Evolutionary conservation across 2,329 filamentous ascomycete species (phyloP), one percentile per base, ranked within the genome.

Genomic region (Ustulina deusta): DNA sequence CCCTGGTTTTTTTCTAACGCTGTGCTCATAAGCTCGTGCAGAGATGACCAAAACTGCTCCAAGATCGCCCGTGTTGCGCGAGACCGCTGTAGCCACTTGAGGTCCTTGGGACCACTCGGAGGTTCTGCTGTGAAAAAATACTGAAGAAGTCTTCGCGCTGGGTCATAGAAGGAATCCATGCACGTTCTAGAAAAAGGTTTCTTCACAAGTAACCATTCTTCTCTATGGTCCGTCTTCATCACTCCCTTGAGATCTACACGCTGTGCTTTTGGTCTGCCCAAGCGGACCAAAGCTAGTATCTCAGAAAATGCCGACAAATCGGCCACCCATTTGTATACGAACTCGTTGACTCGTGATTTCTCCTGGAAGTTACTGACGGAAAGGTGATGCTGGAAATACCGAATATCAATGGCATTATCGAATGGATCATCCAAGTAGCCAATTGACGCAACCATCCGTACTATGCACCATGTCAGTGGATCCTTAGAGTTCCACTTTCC

Each of bases 321-420:
- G 6, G 2, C 15, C 15, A 40, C 6, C 32, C n/a, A 36, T 29
- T 9, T 17, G 11, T n/a, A n/a, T 11, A 49, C 13, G 10, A n/a
- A 51, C 32, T 40, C 38, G 20, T 5, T 40, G 42, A 60, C 32
- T 25, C 44, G 29, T 1, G n/a, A 3, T 40, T 38, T 60, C 20
- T 40, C 29, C 6, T 40, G 29, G 36, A n/a, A 59, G 6, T 25
- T 29, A n/a, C 29, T 48, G 3, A 20, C 4, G 6, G 54, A 27
- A 42, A 59, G 27, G 11, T 59, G 56, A 27, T 59, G 29, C 7
- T 49, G 29, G n/a, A 46, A n/a, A 38, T 29, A 38, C 17, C 17
- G 36, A 38, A 49, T 29, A 2, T 36, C 5, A 27, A 22, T 6
- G 13, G 57, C 42, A 9, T 60, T n/a, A 22, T 49, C 27, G 25